Evolutionary conservation across 2,329 filamentous ascomycete species (phyloP).

Genomic region (Aaosphaeria pasadenensis): DNA sequence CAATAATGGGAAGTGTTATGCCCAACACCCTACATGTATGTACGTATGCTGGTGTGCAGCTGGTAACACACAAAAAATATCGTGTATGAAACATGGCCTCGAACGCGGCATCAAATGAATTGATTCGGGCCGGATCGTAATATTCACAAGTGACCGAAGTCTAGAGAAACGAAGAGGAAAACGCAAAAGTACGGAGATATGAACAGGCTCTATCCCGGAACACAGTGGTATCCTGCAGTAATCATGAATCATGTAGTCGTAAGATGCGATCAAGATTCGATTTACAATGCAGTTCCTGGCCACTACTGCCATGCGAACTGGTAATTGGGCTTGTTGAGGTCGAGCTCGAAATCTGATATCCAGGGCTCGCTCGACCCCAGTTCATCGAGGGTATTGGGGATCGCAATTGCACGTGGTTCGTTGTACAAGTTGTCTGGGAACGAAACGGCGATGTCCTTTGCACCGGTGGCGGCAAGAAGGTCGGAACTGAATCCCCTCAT

Average conservation of each 20-base stretch:
- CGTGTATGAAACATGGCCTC: slow-evolving; percentile 19
- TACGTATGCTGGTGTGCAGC: not conserved
- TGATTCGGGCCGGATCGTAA: slow-evolving; percentile 20
- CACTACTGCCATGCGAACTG: not conserved
- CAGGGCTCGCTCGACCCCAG: slow-evolving; percentile 26
- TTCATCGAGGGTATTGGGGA: slow-evolving; percentile 30
- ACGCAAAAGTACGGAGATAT: slow-evolving; percentile 16
- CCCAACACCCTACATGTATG: no score
- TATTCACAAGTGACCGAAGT: slow-evolving; percentile 36
- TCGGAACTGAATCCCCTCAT: slow-evolving; percentile 13
- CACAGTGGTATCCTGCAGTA: slow-evolving; percentile 21
- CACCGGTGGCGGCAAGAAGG: no score
- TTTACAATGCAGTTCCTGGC: not conserved
- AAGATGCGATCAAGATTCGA: slow-evolving; percentile 9
- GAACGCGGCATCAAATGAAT: slow-evolving; percentile 10
- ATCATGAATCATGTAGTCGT: slow-evolving; percentile 38
- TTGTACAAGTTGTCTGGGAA: slow-evolving; percentile 19
- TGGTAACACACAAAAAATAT: not conserved
- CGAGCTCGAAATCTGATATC: slow-evolving; percentile 16
- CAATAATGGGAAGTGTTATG: no score
- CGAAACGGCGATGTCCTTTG: not conserved
- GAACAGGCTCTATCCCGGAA: not conserved
- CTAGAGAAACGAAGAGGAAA: slow-evolving; percentile 15
- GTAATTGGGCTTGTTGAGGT: slow-evolving; percentile 17
- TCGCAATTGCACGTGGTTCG: slow-evolving; percentile 28